These are phyloP conservation scores for Capsicum pubescens DNA, from an alignment of 257 asterid genomes.

Conservation along the genomic window DNA sequence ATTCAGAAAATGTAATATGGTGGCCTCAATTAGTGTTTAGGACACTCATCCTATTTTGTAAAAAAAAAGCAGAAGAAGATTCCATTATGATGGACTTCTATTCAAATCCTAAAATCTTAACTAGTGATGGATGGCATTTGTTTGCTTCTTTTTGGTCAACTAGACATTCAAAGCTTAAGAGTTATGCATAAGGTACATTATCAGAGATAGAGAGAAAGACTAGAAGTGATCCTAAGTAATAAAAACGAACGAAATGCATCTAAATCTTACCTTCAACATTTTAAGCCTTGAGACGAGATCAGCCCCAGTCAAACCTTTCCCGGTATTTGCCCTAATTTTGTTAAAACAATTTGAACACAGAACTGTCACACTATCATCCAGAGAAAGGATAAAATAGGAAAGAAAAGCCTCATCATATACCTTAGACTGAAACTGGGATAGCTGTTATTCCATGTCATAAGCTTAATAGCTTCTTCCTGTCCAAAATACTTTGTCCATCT, in stretches of 20 bases:
- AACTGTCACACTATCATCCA: constrained; percentile 30
- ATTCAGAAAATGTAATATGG: constrained; percentile 4
- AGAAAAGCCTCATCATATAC: constrained; percentile 44
- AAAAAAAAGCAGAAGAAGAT: neutral
- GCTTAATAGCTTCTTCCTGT: constrained; percentile 65
- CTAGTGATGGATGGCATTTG: neutral
- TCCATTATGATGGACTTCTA: constrained; percentile 5
- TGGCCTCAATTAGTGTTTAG: neutral
- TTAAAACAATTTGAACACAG: constrained; percentile 38
- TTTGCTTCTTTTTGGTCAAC: constrained; percentile 7
- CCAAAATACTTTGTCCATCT: constrained; percentile 84
- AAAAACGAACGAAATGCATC: constrained; percentile 5
- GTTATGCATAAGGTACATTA: constrained; percentile 15
- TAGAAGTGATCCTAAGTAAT: neutral
- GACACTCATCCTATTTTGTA: constrained; percentile 3
- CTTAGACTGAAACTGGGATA: constrained; percentile 85
- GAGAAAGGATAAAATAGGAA: constrained; percentile 22
- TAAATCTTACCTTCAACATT: constrained; percentile 59
- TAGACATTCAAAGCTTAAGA: neutral
- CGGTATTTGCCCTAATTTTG: constrained; percentile 71
- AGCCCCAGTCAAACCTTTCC: constrained; percentile 70
- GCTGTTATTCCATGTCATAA: constrained; percentile 86
- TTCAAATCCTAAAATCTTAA: neutral
- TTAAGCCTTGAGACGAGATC: constrained; percentile 69
- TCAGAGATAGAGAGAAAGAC: constrained; percentile 24